Base-by-base conservation (phyloP, 176 grass and related monocot species). In the Oryza coarctata region DNA sequence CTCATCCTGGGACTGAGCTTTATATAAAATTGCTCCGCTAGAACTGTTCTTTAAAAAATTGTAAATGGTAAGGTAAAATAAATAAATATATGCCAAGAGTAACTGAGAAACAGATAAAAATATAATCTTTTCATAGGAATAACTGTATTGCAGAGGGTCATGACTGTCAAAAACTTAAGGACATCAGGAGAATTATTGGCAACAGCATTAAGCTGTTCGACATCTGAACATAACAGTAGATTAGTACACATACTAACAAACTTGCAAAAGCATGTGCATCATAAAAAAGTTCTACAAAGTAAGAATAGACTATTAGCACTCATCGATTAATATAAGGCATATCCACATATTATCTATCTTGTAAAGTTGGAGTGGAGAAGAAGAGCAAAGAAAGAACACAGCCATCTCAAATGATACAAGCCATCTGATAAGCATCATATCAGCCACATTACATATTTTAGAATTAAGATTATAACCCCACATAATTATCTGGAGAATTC, bases 1-100 rank as follows among this genome's bases (percentile, higher is more conserved):
- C 87, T 98, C 95, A 89, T 98, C 95, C 57, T 98, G 95, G 41
- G 95, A 98, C 78, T 98, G 95, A 31, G 95, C 90, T 93, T 94
- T 98, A 87, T 95, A 98, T 9, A 41, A 88, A 82, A 98, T 91
- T 71, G 57, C 74, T 82, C 92, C 95, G 3, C 76, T 91, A 83
- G 84, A 82, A 86, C 95, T 98, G 71, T 14, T 79, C 32, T 77
- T 29, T 5, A 76, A 5, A 85, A 90, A 23, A 80, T 10, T 75
- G 26, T 31, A 22, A 81, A 68, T 52, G 14, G 41, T 69, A 77
- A 73, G 44, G 41, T 44, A 58, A 81, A 55, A 36, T 10, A 36
- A 71, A 81, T 63, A 18, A 71, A 50, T 17, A 43, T 36, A 45
- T 82, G 33, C 58, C 7, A 5, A 39, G 25, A 0, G 0, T 77